A percentile compares a stretch with the other conserved stretches of the same genome.
Conservation (phyloP, 768 basidiomycete species). For the Hirschioporus abietinus region DNA sequence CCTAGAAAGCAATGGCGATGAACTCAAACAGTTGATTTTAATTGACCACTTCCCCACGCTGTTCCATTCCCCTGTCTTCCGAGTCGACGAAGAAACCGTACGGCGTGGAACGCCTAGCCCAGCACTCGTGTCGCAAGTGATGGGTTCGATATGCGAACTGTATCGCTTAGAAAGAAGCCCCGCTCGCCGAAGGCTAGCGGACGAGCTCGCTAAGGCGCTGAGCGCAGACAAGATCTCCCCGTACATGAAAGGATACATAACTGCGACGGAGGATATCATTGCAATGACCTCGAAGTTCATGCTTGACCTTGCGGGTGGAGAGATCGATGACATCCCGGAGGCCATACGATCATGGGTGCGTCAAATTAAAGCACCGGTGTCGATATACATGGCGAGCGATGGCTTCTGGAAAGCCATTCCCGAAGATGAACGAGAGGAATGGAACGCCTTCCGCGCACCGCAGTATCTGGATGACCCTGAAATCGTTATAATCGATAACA, state of each 20-base stretch:
- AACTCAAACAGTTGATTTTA: not conserved
- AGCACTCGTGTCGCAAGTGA: not conserved
- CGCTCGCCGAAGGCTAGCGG: too few species aligned
- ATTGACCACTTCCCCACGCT: not conserved
- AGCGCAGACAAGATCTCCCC: too few species aligned
- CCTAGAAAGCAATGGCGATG: not conserved
- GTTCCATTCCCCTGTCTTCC: not conserved
- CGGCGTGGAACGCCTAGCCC: not conserved
- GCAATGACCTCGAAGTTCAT: too few species aligned
- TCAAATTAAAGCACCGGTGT: not conserved
- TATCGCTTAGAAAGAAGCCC: not conserved
- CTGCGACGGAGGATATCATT: too few species aligned
- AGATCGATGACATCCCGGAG: not conserved
- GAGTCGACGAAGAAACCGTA: not conserved
- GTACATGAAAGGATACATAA: too few species aligned
- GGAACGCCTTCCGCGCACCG: not conserved
- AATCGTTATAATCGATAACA: not conserved
- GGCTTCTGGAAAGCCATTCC: not conserved
- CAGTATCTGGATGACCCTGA: not conserved
- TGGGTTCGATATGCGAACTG: not conserved
- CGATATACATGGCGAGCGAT: not conserved
- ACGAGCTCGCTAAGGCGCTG: too few species aligned
- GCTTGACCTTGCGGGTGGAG: too few species aligned
- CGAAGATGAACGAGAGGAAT: not conserved
- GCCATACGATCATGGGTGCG: not conserved